These are phyloP conservation scores for Wickerhamiella sergipiensis DNA, from an alignment of 805 yeast species.

Conservation along the genomic window DNA sequence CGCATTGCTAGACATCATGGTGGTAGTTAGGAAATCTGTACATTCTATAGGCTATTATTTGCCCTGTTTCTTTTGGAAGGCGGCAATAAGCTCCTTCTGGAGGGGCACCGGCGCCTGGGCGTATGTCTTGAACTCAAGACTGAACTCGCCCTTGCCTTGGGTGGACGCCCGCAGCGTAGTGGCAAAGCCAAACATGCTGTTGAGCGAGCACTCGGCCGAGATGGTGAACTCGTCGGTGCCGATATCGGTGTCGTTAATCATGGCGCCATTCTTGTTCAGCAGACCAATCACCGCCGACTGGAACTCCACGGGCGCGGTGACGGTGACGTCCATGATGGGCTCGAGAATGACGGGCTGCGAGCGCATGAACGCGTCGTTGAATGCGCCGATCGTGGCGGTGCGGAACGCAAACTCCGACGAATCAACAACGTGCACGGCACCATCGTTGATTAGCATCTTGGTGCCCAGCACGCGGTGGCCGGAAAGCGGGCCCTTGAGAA, in stretches of 20 bases:
- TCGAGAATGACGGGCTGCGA: constrained; percentile 83
- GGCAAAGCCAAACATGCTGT: constrained; percentile 92
- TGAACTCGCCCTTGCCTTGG: constrained; percentile 97
- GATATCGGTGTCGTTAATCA: constrained; percentile 87
- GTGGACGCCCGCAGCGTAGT: constrained; percentile 90
- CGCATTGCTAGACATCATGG: too few species aligned
- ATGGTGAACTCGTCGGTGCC: constrained; percentile 90
- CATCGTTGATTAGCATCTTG: constrained; percentile 88
- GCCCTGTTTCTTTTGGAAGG: constrained; percentile 44
- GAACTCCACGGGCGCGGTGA: constrained; percentile 91
- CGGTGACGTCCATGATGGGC: constrained; percentile 89
- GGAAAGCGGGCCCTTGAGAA: constrained; percentile 90
- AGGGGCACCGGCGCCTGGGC: constrained; percentile 82
- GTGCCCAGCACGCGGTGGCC: constrained; percentile 92
- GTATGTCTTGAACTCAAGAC: constrained; percentile 86
- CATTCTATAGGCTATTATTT: constrained; percentile 19
- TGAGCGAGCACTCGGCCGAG: constrained; percentile 90
- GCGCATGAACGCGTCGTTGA: constrained; percentile 74
- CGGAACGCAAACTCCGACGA: constrained; percentile 92
- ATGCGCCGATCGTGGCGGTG: constrained; percentile 84
- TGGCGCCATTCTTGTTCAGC: constrained; percentile 81
- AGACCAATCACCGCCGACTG: constrained; percentile 88
- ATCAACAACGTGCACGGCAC: constrained; percentile 94
- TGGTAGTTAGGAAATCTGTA: constrained; percentile 7
- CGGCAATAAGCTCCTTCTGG: constrained; percentile 81